Evolutionary conservation across 345 rosid genomes (phyloP).

Genomic region (Litchi chinensis): DNA sequence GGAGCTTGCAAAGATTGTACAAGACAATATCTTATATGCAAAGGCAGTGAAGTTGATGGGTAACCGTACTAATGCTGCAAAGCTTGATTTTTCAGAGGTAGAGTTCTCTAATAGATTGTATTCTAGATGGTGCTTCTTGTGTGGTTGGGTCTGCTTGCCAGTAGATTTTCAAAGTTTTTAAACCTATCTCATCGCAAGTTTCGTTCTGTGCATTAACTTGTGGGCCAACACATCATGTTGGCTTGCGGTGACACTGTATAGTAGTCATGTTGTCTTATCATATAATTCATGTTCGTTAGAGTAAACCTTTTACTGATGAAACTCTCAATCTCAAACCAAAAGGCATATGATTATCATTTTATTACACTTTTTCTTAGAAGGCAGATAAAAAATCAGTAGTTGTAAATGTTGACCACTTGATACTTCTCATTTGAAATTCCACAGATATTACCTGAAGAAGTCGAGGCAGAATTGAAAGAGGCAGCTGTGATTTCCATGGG

Average conservation of each 20-base stretch:
- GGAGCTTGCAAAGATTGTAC: conserved; percentile 87
- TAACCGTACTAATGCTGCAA: conserved; percentile 71
- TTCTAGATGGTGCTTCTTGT: background rate
- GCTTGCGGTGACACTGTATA: background rate
- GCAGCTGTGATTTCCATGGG: conserved; percentile 94
- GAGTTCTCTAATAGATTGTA: background rate
- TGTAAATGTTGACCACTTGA: background rate
- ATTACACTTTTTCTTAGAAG: background rate
- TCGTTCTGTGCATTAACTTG: background rate
- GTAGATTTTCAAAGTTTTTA: background rate
- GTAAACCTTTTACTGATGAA: background rate
- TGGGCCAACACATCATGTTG: background rate
- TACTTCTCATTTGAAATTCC: conserved; percentile 3
- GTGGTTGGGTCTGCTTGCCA: background rate
- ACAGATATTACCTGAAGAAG: conserved; percentile 68
- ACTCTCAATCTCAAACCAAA: background rate
- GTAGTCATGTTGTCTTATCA: background rate
- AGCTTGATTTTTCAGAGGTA: conserved; percentile 91
- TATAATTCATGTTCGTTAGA: background rate
- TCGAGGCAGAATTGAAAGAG: conserved; percentile 78
- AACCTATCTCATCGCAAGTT: background rate
- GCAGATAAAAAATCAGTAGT: background rate
- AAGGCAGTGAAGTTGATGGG: conserved; percentile 89
- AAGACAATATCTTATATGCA: conserved; percentile 81
- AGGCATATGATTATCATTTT: background rate